Percentiles rank a stretch among this genome's conserved stretches.
Conservation (phyloP, 495 filamentous ascomycete species). For the Aspergillus diversus region DNA sequence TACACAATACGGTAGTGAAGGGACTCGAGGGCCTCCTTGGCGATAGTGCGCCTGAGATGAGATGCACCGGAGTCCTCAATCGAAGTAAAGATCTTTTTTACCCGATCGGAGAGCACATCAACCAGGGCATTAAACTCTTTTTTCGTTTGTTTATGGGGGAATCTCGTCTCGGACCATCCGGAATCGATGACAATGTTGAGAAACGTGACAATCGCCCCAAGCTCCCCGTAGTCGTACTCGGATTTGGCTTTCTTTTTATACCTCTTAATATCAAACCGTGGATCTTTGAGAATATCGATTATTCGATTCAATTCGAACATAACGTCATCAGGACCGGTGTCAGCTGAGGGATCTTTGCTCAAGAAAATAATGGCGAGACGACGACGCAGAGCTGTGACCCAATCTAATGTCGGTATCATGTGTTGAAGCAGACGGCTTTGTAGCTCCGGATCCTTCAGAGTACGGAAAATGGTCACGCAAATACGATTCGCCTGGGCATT, state of each 20-base stretch:
- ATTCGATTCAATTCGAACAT: conserved; percentile 57
- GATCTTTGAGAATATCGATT: conserved; percentile 52
- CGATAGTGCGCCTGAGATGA: conserved; percentile 70
- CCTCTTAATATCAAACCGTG: conserved; percentile 50
- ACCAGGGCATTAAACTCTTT: conserved; percentile 67
- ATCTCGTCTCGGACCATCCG: conserved; percentile 44
- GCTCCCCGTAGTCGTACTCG: conserved; percentile 67
- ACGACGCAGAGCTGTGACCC: conserved; percentile 64
- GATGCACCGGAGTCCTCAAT: conserved; percentile 78
- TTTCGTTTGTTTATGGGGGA: conserved; percentile 40
- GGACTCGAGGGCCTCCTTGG: conserved; percentile 71
- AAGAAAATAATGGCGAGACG: conserved; percentile 76
- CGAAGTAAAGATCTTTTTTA: conserved; percentile 68
- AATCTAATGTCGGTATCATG: conserved; percentile 56
- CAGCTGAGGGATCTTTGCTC: conserved; percentile 54
- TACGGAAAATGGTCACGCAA: conserved; percentile 54
- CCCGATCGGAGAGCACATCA: conserved; percentile 62
- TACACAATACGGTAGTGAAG: conserved; percentile 72
- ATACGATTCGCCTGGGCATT: conserved; percentile 55
- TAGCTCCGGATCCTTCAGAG: conserved; percentile 52
- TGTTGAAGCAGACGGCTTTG: conserved; percentile 63
- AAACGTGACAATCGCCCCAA: conserved; percentile 65
- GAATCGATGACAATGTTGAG: conserved; percentile 76
- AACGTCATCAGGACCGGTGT: conserved; percentile 45
- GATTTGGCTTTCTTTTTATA: conserved; percentile 30